phyloP scores from a whole-genome alignment of 805 yeast genomes.

The Yarrowia hollandica region DNA sequence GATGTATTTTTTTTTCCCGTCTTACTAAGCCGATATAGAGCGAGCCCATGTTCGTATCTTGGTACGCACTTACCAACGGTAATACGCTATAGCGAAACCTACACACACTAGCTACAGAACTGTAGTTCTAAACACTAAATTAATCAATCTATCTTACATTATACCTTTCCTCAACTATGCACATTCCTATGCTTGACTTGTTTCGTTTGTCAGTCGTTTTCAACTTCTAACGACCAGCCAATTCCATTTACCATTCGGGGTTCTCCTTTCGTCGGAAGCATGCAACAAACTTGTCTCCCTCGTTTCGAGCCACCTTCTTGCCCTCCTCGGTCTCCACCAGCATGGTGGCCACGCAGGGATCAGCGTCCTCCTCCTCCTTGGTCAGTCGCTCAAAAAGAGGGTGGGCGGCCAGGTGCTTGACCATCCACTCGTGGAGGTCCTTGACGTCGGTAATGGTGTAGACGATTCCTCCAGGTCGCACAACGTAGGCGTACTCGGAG shows the following conservation, averaged over 20 bases:
- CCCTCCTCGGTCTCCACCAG: constrained; percentile 96
- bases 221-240: too few relatives aligned
- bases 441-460: constrained; percentile 95
- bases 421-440: constrained; percentile 97
- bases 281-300: constrained; percentile 84
- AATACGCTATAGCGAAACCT: too few relatives aligned
- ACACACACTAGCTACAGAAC: too few relatives aligned
- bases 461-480: constrained; percentile 81
- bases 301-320: constrained; percentile 88
- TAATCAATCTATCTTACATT: too few relatives aligned
- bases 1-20: neutral
- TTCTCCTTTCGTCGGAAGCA: constrained; percentile 66
- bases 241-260: constrained; percentile 32
- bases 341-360: constrained; percentile 84
- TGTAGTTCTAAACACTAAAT: too few relatives aligned
- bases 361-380: constrained; percentile 75
- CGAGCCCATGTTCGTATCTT: too few relatives aligned
- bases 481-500: constrained; percentile 88
- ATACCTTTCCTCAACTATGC: too few relatives aligned
- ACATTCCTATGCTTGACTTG: too few relatives aligned
- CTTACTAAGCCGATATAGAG: neutral
- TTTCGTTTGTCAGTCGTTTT: too few relatives aligned
- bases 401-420: constrained; percentile 81
- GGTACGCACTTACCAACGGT: too few relatives aligned
- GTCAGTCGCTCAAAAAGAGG: constrained; percentile 83